phyloP scores from a whole-genome alignment of 805 yeast species.

The Candida broadrunensis region DNA sequence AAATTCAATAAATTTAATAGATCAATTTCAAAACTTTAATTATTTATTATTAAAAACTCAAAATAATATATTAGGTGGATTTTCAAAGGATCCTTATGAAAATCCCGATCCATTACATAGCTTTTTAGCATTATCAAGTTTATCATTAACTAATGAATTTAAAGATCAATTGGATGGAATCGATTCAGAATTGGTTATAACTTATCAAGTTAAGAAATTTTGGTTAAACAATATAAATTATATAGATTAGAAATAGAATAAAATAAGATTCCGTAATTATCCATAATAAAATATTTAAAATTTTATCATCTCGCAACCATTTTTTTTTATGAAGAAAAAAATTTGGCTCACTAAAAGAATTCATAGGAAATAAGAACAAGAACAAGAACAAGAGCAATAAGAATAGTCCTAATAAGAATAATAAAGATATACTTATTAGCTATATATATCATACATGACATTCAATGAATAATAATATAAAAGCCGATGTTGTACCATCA shows the following conservation, averaged over 20 bases:
- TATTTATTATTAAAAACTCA: conserved; percentile 60
- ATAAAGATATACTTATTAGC: too few species aligned
- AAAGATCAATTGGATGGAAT: conserved; percentile 14
- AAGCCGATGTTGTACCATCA: not conserved
- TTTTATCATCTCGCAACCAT: too few species aligned
- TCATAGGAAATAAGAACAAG: too few species aligned
- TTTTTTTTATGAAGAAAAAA: too few species aligned
- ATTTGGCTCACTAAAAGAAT: too few species aligned
- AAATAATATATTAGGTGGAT: conserved; percentile 69
- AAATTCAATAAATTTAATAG: conserved; percentile 23
- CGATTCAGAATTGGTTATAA: conserved; percentile 26
- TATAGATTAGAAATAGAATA: not conserved
- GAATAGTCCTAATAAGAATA: too few species aligned
- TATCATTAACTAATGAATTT: conserved; percentile 15
- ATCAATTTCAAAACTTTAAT: conserved; percentile 27
- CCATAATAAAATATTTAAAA: too few species aligned
- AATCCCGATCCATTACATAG: conserved; percentile 73
- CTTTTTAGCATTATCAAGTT: conserved; percentile 52
- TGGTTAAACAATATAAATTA: not conserved
- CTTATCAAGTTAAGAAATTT: conserved; percentile 10
- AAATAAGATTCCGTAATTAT: too few species aligned
- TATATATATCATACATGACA: too few species aligned
- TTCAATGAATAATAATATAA: not conserved
- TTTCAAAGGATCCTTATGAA: conserved; percentile 60
- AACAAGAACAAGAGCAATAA: too few species aligned